Evolutionary conservation across 2,329 filamentous ascomycete genomes (phyloP), one percentile per base, ranked within the genome.

Genomic region (Fusarium dimerum): DNA sequence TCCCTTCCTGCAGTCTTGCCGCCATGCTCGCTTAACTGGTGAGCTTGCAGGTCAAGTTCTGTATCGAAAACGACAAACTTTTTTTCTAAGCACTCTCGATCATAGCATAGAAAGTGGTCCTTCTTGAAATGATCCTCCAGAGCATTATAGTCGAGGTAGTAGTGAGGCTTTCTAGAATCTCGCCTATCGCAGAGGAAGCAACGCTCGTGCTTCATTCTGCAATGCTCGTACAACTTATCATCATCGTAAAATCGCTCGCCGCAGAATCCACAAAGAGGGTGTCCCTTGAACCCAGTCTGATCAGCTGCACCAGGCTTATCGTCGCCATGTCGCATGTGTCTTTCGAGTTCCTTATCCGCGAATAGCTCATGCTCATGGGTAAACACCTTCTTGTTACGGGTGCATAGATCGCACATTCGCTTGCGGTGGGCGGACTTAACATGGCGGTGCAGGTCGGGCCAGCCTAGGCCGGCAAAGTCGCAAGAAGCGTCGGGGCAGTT

Each of bases 291-390:
- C 1, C 94, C 94, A 29, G 90, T 97, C 76, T 97, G 94, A 64
- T 97, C 90, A 38, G 89, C 78, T 0, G 92, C 88, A 34, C 94
- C 93, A 5, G 93, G 92, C 59, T 88, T 88, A 69, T 97, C 90
- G 66, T 99, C 94, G 52, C 94, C 94, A 57, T 88, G 85, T 56
- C 85, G 89, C 81, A 97, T 95, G 71, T 99, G 94, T 65, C 85
- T 89, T 61, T 89, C 86, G 45, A 97, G 78, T 62, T 93, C 90
- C 57, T 86, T 83, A 56, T 85, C 82, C 1, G 89, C 88, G 70
- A 97, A 97, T 1, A 99, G 80, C 57, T 95, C 90, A 69, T 99
- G 94, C 73, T 99, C 94, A 73, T 99, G 94, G 1, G 94, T 97
- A 65, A 99, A 99, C 34, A 97, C 92, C 68, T 96, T 97, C 75